A percentile compares a stretch with the other conserved stretches of the same genome.
These are phyloP conservation scores for Entomortierella parvispora DNA, from an alignment of 192 early-diverging fungal genomes.

Conservation along the genomic window DNA sequence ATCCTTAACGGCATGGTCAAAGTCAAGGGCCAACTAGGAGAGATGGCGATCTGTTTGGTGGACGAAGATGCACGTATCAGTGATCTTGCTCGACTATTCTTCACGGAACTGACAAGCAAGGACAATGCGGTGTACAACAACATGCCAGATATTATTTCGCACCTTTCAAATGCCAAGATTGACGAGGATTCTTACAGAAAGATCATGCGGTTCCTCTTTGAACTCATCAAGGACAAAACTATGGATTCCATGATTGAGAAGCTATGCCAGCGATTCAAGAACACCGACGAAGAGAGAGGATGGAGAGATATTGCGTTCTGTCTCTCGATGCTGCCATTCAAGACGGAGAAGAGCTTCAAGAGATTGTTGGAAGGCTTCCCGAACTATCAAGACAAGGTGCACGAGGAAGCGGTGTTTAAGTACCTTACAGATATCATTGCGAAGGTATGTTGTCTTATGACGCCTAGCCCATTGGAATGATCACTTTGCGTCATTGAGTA, in stretches of 20 bases:
- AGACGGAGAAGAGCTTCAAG: slow-evolving; percentile 86
- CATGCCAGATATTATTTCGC: slow-evolving; percentile 97
- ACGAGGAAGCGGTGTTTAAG: slow-evolving; percentile 87
- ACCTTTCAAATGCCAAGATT: slow-evolving; percentile 80
- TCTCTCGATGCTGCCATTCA: slow-evolving; percentile 88
- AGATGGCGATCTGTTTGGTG: slow-evolving; percentile 98
- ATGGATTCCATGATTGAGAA: slow-evolving; percentile 96
- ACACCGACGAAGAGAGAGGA: slow-evolving; percentile 76
- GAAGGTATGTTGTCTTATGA: slow-evolving; percentile 68
- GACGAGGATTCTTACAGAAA: slow-evolving; percentile 85
- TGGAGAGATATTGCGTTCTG: slow-evolving; percentile 97
- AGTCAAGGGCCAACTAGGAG: slow-evolving; percentile 97
- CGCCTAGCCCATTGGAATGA: background rate
- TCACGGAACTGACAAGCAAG: slow-evolving; percentile 93
- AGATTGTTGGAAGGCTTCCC: slow-evolving; percentile 87
- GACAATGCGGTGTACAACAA: slow-evolving; percentile 99
- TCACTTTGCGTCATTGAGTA: too few relatives aligned
- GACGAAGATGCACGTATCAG: slow-evolving; percentile 88
- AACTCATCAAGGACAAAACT: slow-evolving; percentile 97
- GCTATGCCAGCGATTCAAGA: slow-evolving; percentile 93
- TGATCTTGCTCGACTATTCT: slow-evolving; percentile 95
- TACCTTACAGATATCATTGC: slow-evolving; percentile 85
- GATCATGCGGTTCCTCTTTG: slow-evolving; percentile 97
- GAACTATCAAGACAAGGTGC: slow-evolving; percentile 91
- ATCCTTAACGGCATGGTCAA: slow-evolving; percentile 99